Base-by-base conservation (phyloP, 2,329 filamentous ascomycete species). In the Aspergillus arachidicola region DNA sequence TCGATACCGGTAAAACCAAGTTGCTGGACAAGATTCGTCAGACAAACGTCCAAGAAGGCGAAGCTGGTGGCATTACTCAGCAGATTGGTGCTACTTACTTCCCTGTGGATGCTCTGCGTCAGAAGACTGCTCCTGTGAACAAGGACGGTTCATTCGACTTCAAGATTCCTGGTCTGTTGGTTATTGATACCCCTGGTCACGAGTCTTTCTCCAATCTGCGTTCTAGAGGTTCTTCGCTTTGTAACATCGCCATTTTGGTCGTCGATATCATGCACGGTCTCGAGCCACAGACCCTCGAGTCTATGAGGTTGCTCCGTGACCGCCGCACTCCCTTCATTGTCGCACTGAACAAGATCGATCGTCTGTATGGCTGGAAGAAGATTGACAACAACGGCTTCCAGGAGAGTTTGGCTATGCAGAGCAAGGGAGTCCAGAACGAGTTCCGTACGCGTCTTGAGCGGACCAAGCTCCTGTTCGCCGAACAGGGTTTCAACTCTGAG, bases 1-100 rank as follows among this genome's bases (percentile, higher is more conserved):
- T 99, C 87, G 95, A 99, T 89, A 99, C 96, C 53, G 95, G 95
- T 79, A 99, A 99, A 84, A 99, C 95, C n/a, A 99, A 98, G 83
- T 85, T 99, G 67, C 86, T 99, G 63, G 95, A 99, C 85, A 99
- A 99, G 84, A 92, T 99, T 75, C 91, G 95, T 74, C 93, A 97
- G 80, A 98, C 95, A 62, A 98, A 99, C 76, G 95, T 99, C 41
- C 96, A 99, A 77, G 95, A 98, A 81, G 95, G 95, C 74, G 95
- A 99, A 87, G 96, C 95, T 46, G 96, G 95, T 85, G 95, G 95
- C 89, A 99, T 99, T 75, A 99, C 95, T 9, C 95, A 99, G 82
- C 95, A 99, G 81, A 99, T 99, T 75, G 95, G 95, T 89, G 95
- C 95, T 58, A 99, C 95, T 2, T 99, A 98, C 84, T 99, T 99